A percentile compares a stretch with the other conserved stretches of the same genome.
Conservation (phyloP, 164 flowering plant species). For the Macadamia integrifolia region DNA sequence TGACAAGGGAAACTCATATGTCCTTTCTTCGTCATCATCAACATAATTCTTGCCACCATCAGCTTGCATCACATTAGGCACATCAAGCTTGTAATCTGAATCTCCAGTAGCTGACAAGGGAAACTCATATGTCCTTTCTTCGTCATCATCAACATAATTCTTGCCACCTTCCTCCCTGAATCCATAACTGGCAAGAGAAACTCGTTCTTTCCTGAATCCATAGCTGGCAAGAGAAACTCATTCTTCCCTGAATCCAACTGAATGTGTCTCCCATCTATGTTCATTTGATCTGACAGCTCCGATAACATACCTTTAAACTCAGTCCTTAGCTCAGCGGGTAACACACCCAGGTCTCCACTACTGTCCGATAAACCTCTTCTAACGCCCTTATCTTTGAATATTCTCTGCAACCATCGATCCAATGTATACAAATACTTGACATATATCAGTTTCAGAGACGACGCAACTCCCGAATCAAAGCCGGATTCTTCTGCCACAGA, state of each 20-base stretch:
- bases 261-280: slow-evolving; percentile 13
- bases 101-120: not conserved
- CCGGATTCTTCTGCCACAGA: slow-evolving; percentile 38
- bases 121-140: slow-evolving; percentile 11
- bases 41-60: slow-evolving; percentile 4
- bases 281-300: slow-evolving; percentile 16
- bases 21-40: slow-evolving; percentile 18
- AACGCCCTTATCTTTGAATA: slow-evolving; percentile 13
- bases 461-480: slow-evolving; percentile 14
- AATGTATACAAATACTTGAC: slow-evolving; percentile 41
- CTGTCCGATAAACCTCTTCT: slow-evolving; percentile 8
- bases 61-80: not conserved
- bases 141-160: slow-evolving; percentile 15
- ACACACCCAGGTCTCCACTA: slow-evolving; percentile 18
- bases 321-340: slow-evolving; percentile 23
- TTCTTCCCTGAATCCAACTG: slow-evolving; percentile 9
- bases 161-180: not conserved
- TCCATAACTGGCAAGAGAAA: no score
- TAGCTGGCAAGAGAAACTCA: not conserved
- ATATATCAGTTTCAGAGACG: slow-evolving; percentile 39
- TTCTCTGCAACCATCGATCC: slow-evolving; percentile 32
- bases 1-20: not conserved
- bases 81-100: not conserved
- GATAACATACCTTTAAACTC: slow-evolving; percentile 19
- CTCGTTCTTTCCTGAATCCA: no score